These are phyloP conservation scores for Colletotrichum sp. DNA, from an alignment of 2,329 filamentous ascomycete genomes.

Conservation along the genomic window DNA sequence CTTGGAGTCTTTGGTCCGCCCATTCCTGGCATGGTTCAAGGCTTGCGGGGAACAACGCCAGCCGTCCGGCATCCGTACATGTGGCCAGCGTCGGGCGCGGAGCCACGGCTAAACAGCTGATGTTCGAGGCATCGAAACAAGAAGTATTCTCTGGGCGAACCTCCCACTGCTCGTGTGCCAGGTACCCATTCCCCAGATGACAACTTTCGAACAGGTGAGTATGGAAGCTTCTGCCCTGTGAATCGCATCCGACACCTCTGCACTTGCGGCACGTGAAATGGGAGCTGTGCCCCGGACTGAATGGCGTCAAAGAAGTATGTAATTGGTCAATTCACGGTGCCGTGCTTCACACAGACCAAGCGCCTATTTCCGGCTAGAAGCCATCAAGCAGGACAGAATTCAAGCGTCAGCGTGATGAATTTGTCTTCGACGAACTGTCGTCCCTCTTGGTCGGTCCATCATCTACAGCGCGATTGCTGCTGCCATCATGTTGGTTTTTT, in stretches of 20 bases:
- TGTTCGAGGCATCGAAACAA: neutral
- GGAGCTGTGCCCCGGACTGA: neutral
- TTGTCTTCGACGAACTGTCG: neutral
- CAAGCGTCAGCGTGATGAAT: neutral
- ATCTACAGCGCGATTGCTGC: neutral
- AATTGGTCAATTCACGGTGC: conserved; percentile 1
- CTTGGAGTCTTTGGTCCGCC: neutral
- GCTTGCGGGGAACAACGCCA: neutral
- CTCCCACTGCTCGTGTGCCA: neutral
- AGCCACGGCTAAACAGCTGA: neutral
- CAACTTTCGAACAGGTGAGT: neutral
- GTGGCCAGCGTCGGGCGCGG: neutral
- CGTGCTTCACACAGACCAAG: neutral
- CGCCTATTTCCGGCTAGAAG: neutral
- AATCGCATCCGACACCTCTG: conserved; percentile 2
- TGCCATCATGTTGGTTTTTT: neutral
- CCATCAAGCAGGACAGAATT: neutral
- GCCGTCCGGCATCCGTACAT: neutral
- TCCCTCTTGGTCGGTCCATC: neutral
- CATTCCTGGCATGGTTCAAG: neutral
- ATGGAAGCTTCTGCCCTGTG: neutral
- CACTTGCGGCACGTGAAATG: neutral
- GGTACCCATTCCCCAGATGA: neutral
- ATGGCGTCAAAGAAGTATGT: neutral
- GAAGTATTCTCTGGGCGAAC: neutral